Conservation (phyloP, 2,329 filamentous ascomycete species). For the Clonostachys solani region DNA sequence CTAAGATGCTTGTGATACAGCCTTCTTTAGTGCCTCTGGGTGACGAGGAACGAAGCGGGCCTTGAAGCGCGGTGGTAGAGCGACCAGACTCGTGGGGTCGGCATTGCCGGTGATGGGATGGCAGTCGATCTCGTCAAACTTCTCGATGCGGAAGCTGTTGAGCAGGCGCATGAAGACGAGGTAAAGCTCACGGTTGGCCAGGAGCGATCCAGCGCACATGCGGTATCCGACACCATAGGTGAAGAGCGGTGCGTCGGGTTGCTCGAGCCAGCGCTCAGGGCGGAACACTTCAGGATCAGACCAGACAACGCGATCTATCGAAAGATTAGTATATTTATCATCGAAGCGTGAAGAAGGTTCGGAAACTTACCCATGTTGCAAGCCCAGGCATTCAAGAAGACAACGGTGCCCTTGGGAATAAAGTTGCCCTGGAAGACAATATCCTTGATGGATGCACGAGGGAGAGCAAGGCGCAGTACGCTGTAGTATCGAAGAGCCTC, state of each 20-base stretch:
- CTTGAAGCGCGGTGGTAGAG: slow-evolving; percentile 53
- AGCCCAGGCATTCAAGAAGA: slow-evolving; percentile 65
- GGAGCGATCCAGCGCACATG: slow-evolving; percentile 61
- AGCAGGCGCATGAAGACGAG: slow-evolving; percentile 59
- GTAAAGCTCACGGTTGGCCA: slow-evolving; percentile 63
- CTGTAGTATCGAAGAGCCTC: slow-evolving; percentile 61
- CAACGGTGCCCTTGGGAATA: slow-evolving; percentile 58
- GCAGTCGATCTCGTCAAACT: slow-evolving; percentile 47
- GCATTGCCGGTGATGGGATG: slow-evolving; percentile 56
- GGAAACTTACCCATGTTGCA: slow-evolving; percentile 58
- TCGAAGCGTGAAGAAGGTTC: neutral
- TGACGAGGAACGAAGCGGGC: slow-evolving; percentile 52
- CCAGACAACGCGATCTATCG: slow-evolving; percentile 48
- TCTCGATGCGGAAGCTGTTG: slow-evolving; percentile 55
- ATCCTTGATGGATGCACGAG: slow-evolving; percentile 56
- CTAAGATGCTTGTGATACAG: no score
- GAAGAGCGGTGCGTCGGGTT: slow-evolving; percentile 57
- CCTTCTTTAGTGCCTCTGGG: slow-evolving; percentile 3
- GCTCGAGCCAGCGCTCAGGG: slow-evolving; percentile 55
- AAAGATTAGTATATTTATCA: neutral
- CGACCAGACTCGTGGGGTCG: slow-evolving; percentile 59
- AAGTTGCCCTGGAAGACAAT: slow-evolving; percentile 50
- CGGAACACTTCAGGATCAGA: slow-evolving; percentile 53
- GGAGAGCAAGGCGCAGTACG: slow-evolving; percentile 58
- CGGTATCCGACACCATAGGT: slow-evolving; percentile 63